Evolutionary conservation across 805 yeast genomes (phyloP), one percentile per base, ranked within the genome.

Genomic region (Ogataea methylovora): DNA sequence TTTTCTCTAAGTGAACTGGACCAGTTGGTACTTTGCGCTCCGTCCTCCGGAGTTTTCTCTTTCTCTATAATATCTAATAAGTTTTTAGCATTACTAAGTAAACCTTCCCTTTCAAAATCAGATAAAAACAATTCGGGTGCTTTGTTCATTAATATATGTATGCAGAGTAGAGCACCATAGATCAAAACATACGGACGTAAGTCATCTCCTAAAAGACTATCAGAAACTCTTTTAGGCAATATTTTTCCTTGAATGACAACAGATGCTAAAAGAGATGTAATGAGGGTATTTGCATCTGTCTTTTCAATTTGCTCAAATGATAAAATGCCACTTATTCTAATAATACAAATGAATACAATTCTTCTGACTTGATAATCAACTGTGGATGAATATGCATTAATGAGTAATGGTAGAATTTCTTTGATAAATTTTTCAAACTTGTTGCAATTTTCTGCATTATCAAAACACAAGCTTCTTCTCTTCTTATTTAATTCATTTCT

Each of bases 101-200:
- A 54, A 0, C 95, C 95, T 46, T 85, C 94, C 36, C 83, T 69
- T 45, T 73, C 80, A 41, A 85, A 73, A 8, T 62, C 65, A 0
- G 52, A 46, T 5, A 76, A 47, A 36, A 71, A 77, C 1, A 53
- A 38, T 1, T 55, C 58, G 0, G 79, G 68, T 13, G 68, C 57
- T 29, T 67, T 63, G 5, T 54, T 52, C 0, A 75, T 55, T 32
- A 84, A 50, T 2, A 53, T 39, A 8, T 64, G 58, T 1, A 76
- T 60, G 11, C 79, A 54, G 2, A 69, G 56, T 10, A 82, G 54
- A 0, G 81, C 65, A 5, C 77, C 76, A 27, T 70, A 56, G 2
- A 79, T 55, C 12, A 76, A 51, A 6, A 67, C 48, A 38, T 63
- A 65, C 1, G 66, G 52, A 32, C 58, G 61, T 25, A 48, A 32